Percentiles rank a stretch among this genome's conserved stretches.
These are phyloP conservation scores for Tulasnella sp. DNA, from an alignment of 768 basidiomycete genomes.

Conservation along the genomic window DNA sequence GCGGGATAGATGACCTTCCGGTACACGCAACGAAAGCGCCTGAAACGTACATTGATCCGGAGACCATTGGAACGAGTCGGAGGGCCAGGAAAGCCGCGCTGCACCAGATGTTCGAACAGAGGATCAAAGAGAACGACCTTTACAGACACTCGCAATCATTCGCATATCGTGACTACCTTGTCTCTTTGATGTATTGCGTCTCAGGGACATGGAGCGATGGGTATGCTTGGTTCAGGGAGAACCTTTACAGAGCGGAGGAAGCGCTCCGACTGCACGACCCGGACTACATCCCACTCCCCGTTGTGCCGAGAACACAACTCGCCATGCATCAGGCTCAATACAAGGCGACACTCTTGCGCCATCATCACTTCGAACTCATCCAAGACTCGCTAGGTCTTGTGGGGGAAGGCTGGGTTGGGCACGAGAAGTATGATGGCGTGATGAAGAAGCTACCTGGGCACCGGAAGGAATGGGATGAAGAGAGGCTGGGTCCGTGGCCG, in stretches of 20 bases:
- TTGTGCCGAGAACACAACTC: too few species aligned
- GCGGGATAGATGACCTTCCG: neutral
- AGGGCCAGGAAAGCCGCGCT: too few species aligned
- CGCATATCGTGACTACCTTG: neutral
- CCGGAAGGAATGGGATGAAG: neutral
- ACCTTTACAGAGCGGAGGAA: neutral
- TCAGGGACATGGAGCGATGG: neutral
- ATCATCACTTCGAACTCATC: neutral
- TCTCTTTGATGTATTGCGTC: neutral
- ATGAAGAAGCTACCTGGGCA: neutral
- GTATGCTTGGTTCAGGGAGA: neutral
- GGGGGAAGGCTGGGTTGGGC: neutral
- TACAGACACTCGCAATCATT: neutral
- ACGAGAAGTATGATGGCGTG: neutral
- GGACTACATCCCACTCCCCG: too few species aligned
- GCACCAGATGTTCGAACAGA: too few species aligned
- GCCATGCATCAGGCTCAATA: neutral
- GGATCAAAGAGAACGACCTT: too few species aligned
- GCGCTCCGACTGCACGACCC: neutral
- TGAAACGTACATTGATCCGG: neutral
- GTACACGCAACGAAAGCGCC: neutral
- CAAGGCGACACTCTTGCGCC: neutral
- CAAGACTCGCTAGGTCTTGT: neutral
- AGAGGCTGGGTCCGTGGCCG: neutral
- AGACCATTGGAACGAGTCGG: neutral